Base-by-base conservation (phyloP, 2,329 filamentous ascomycete genomes). In the Sporothrix luriei region DNA sequence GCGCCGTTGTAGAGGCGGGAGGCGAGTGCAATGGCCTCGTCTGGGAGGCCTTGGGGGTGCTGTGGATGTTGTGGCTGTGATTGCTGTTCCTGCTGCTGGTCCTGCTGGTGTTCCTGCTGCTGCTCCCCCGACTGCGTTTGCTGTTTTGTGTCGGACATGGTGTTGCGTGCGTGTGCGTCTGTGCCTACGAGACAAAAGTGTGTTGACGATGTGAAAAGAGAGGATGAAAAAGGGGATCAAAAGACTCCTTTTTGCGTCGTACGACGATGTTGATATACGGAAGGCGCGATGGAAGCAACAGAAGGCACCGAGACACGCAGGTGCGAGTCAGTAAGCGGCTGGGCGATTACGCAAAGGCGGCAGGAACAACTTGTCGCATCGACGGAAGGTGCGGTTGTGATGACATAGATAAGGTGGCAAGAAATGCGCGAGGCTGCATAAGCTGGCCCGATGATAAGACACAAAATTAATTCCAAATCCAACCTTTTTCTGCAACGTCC, bases 1-100 rank as follows among this genome's bases (percentile, higher is more conserved):
- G 90, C 89, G 38, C 88, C 84, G 73, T 91, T 84, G 79, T 90
- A 92, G 80, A 92, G 85, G 72, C 85, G 85, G 11, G 83, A 81
- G 2, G 90, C 90, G 43, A 93, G 84, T 4, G 86, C 88, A 65
- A 92, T 82, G 54, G 66, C 69, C 26, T 68, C 68, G 21, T 52
- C 52, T 24, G 66, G 52, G 4, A 71, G 61, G 9, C 24, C 21
- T 19, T 54, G 26, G 7, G 14, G 40, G 5, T 13, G 40, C 4
- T 43, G 11, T 16, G 2, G 11, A 5, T 49, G 6, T n/a, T 40
- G 66, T 38, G 54, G 29, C 13, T 40, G 66, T 38, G 54, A 19
- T 19, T 66, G 43, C 19, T 66, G 46, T n/a, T n/a, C n/a, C 40
- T 40, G 29, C 3, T 46, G 16, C 13, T 64, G 21, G 6, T 64